A percentile compares a stretch with the other conserved stretches of the same genome.
These are phyloP conservation scores for Penicillium concentricum DNA, from an alignment of 2,329 filamentous ascomycete genomes.

Conservation along the genomic window DNA sequence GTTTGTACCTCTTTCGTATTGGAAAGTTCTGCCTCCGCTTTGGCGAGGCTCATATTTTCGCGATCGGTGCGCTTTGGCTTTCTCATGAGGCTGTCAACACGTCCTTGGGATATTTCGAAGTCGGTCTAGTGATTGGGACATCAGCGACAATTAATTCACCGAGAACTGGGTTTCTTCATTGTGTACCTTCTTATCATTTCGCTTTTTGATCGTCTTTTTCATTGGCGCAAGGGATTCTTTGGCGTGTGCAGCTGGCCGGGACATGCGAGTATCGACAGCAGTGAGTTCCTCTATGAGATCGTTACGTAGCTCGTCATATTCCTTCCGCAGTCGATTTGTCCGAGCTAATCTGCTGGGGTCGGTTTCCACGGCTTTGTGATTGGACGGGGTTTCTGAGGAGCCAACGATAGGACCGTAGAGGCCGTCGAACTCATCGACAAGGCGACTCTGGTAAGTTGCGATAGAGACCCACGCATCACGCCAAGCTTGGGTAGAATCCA, in stretches of 20 bases:
- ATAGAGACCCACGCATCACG: slow-evolving; percentile 75
- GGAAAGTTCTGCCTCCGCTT: slow-evolving; percentile 69
- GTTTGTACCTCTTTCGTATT: slow-evolving; percentile 60
- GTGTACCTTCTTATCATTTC: slow-evolving; percentile 70
- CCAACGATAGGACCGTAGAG: slow-evolving; percentile 76
- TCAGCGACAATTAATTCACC: neutral
- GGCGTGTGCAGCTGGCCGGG: slow-evolving; percentile 67
- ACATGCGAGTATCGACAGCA: slow-evolving; percentile 68
- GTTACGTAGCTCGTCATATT: slow-evolving; percentile 67
- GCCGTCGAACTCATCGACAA: slow-evolving; percentile 66
- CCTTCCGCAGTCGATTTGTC: slow-evolving; percentile 62
- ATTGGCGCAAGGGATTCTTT: slow-evolving; percentile 68
- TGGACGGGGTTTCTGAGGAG: slow-evolving; percentile 57
- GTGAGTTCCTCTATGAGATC: slow-evolving; percentile 71
- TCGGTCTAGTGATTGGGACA: slow-evolving; percentile 55
- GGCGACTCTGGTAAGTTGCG: slow-evolving; percentile 65
- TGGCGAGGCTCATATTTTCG: slow-evolving; percentile 69
- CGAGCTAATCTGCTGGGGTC: slow-evolving; percentile 63
- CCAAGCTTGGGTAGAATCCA: slow-evolving; percentile 73
- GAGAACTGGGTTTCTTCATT: neutral
- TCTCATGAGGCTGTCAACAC: slow-evolving; percentile 66
- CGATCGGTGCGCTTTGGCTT: slow-evolving; percentile 70
- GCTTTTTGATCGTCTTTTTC: slow-evolving; percentile 80
- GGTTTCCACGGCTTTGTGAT: slow-evolving; percentile 59
- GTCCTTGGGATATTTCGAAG: slow-evolving; percentile 73